Conservation (phyloP, 805 yeast genomes). For the Yarrowia keelungensis region DNA sequence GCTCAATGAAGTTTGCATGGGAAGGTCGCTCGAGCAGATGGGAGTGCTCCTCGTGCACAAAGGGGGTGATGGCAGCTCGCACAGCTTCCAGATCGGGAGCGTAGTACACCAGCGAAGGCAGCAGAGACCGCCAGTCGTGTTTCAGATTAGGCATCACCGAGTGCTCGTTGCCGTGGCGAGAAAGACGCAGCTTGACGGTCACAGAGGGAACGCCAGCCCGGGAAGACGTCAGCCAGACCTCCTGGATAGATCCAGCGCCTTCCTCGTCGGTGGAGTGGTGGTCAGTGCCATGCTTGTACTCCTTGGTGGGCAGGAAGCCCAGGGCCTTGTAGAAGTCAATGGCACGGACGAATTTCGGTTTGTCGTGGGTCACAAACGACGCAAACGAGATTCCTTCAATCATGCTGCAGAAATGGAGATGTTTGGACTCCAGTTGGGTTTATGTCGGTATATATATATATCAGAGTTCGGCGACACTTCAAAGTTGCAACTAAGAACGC, state of each 20-base stretch:
- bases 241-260: constrained; percentile 45
- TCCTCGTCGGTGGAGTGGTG: constrained; percentile 42
- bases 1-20: constrained; percentile 74
- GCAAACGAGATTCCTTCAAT: constrained; percentile 44
- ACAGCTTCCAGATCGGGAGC: constrained; percentile 51
- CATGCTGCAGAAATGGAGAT: background rate
- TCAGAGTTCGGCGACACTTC: too few species aligned
- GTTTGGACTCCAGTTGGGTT: too few species aligned
- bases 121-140: constrained; percentile 60
- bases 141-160: constrained; percentile 41
- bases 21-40: constrained; percentile 59
- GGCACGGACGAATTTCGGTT: constrained; percentile 55
- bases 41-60: background rate
- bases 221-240: constrained; percentile 47
- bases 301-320: constrained; percentile 52
- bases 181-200: constrained; percentile 48
- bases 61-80: background rate
- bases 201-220: constrained; percentile 43
- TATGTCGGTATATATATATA: too few species aligned
- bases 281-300: constrained; percentile 46
- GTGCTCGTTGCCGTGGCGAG: constrained; percentile 45
- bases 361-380: constrained; percentile 60
- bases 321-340: constrained; percentile 63
- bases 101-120: constrained; percentile 57
- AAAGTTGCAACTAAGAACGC: too few species aligned